A percentile compares a stretch with the other conserved stretches of the same genome.
Evolutionary conservation across 352 stramenopile species (phyloP).

Genomic region (Phytophthora cajani): DNA sequence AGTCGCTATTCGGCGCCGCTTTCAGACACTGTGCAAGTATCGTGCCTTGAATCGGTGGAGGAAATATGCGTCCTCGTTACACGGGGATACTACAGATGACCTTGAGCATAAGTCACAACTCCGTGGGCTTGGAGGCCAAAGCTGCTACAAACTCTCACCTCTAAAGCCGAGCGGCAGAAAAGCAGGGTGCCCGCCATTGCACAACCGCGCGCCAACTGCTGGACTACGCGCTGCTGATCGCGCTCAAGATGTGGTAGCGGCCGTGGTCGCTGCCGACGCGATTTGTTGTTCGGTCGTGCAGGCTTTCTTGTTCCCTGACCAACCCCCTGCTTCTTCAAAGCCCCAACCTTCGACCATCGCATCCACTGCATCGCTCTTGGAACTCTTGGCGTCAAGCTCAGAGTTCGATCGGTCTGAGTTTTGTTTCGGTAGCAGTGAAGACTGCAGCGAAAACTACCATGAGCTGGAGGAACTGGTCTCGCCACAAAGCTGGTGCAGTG

Average conservation of each 20-base stretch:
- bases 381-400: conserved; percentile 35
- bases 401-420: conserved; percentile 30
- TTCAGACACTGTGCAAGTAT: conserved; percentile 26
- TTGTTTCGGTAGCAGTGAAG: not conserved
- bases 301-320: conserved; percentile 42
- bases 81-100: not conserved
- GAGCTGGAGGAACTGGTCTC: conserved; percentile 10
- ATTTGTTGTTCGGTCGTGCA: conserved; percentile 54
- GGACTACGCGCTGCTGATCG: not conserved
- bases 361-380: conserved; percentile 21
- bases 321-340: not conserved
- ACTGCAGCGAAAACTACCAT: conserved; percentile 1
- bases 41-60: conserved; percentile 49
- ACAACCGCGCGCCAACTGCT: not conserved
- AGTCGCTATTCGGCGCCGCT: conserved; percentile 36
- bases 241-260: conserved; percentile 33
- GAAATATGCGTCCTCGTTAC: conserved; percentile 1
- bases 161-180: not conserved
- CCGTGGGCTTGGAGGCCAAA: not conserved
- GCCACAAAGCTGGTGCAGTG: conserved; percentile 8
- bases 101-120: not conserved
- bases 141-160: not conserved
- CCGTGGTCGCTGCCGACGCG: conserved; percentile 34
- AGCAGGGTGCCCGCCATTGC: conserved; percentile 21
- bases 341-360: not conserved